phyloP scores from a whole-genome alignment of 108 stramenopile genomes.

The Fistulifera pelliculosa region DNA sequence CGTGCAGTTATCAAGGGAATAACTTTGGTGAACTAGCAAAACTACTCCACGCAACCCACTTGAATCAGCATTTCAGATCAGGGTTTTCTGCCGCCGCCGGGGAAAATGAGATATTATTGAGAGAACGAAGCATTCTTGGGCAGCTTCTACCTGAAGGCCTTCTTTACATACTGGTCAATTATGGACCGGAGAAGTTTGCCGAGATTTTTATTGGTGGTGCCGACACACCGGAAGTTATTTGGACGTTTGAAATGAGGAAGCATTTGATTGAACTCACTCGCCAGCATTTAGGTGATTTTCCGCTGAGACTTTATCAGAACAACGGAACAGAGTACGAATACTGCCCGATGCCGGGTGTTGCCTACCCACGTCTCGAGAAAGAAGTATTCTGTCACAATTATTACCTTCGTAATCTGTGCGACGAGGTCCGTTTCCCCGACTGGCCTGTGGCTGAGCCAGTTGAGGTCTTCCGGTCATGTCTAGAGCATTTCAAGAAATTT shows the following conservation, averaged over 20 bases:
- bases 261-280: slow-evolving; percentile 66
- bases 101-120: slow-evolving; percentile 33
- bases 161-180: slow-evolving; percentile 55
- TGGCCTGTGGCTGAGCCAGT: slow-evolving; percentile 76
- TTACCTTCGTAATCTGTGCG: slow-evolving; percentile 67
- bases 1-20: slow-evolving; percentile 47
- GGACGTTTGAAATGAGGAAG: slow-evolving; percentile 65
- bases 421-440: slow-evolving; percentile 64
- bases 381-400: slow-evolving; percentile 79
- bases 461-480: slow-evolving; percentile 51
- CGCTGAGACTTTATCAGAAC: slow-evolving; percentile 60
- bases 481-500: slow-evolving; percentile 58
- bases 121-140: slow-evolving; percentile 56
- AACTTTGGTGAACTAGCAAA: slow-evolving; percentile 46
- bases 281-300: slow-evolving; percentile 81
- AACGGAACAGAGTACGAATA: slow-evolving; percentile 64
- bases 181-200: slow-evolving; percentile 53
- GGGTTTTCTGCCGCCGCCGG: slow-evolving; percentile 62
- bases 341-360: slow-evolving; percentile 62
- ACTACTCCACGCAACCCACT: slow-evolving; percentile 48
- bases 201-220: slow-evolving; percentile 55
- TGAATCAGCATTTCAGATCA: slow-evolving; percentile 56
- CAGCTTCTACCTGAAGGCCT: slow-evolving; percentile 64
- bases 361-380: slow-evolving; percentile 56
- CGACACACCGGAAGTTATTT: slow-evolving; percentile 82